These are phyloP conservation scores for Backusella tuberculispora DNA, from an alignment of 192 early-diverging fungal genomes.

Conservation along the genomic window DNA sequence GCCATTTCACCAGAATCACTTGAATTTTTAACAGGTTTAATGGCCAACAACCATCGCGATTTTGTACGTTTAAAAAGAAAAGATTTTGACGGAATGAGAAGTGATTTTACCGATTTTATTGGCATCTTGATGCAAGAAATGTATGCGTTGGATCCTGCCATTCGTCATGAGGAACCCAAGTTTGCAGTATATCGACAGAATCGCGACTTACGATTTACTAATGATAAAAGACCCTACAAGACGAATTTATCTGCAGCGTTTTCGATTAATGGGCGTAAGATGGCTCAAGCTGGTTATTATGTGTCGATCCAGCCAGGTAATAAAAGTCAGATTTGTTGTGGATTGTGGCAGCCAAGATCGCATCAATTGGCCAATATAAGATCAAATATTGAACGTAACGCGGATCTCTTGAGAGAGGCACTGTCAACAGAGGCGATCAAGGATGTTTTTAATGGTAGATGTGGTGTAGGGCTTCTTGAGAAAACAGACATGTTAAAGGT, in stretches of 20 bases:
- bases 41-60: constrained; percentile 55
- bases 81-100: constrained; percentile 36
- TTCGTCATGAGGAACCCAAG: constrained; percentile 47
- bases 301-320: constrained; percentile 48
- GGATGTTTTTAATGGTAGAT: constrained; percentile 41
- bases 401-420: constrained; percentile 43
- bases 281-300: constrained; percentile 56
- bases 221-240: constrained; percentile 62
- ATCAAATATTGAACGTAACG: constrained; percentile 43
- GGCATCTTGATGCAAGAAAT: constrained; percentile 45
- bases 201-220: constrained; percentile 63
- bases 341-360: constrained; percentile 49
- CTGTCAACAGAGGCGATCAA: constrained; percentile 48
- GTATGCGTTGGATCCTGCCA: constrained; percentile 47
- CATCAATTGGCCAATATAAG: constrained; percentile 45
- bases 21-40: constrained; percentile 50
- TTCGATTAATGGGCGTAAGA: constrained; percentile 51
- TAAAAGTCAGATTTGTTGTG: constrained; percentile 47
- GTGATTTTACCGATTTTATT: constrained; percentile 55
- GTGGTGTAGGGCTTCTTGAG: constrained; percentile 41
- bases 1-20: constrained; percentile 53
- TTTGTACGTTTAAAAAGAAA: constrained; percentile 46
- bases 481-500: constrained; percentile 51
- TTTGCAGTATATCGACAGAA: constrained; percentile 53
- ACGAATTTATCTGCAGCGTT: constrained; percentile 46